These are phyloP conservation scores for Aspergillus bridgeri DNA, from an alignment of 495 filamentous ascomycete species.

Conservation along the genomic window DNA sequence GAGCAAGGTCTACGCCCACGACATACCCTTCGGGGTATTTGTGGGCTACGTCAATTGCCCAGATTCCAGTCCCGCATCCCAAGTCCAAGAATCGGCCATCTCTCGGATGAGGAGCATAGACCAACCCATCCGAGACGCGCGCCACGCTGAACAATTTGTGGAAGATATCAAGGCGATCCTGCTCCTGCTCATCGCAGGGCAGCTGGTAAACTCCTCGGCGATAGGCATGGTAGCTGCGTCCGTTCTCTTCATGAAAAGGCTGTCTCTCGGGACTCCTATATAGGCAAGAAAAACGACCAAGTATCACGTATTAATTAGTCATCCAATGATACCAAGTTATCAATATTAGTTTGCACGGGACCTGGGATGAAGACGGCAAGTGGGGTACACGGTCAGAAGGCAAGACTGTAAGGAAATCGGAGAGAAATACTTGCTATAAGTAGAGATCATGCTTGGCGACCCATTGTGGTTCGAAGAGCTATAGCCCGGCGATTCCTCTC, in stretches of 20 bases:
- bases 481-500: conserved; percentile 19
- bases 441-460: conserved; percentile 22
- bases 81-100: conserved; percentile 69
- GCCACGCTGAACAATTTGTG: conserved; percentile 72
- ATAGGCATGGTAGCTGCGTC: conserved; percentile 46
- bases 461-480: conserved; percentile 33
- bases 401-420: conserved; percentile 7
- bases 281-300: conserved; percentile 1
- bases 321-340: conserved; percentile 1
- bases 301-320: conserved; percentile 20
- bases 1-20: conserved; percentile 70
- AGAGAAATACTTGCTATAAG: conserved; percentile 35
- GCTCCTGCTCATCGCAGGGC: conserved; percentile 58
- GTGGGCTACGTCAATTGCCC: conserved; percentile 81
- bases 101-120: conserved; percentile 50
- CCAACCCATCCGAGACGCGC: conserved; percentile 50
- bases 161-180: conserved; percentile 74
- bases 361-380: background rate
- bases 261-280: conserved; percentile 35
- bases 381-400: background rate
- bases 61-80: conserved; percentile 88
- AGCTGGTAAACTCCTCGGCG: conserved; percentile 48
- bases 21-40: conserved; percentile 62
- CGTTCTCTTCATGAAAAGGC: conserved; percentile 43
- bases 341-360: background rate